Evolutionary conservation across 306 rosid species (phyloP).

Genomic region (Carpinus viminea): DNA sequence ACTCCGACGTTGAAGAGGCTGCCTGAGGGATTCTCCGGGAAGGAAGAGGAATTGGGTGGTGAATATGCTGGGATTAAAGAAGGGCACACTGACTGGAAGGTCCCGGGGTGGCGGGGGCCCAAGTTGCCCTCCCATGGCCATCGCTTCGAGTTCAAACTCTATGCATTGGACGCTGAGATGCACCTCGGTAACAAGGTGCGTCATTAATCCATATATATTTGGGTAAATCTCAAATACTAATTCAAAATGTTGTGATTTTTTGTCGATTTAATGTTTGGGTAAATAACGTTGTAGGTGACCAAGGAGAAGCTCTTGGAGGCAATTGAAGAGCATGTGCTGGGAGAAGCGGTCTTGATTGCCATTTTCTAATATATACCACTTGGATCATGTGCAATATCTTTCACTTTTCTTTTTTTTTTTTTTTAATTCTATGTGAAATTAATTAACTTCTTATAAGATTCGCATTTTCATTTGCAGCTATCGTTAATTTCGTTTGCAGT

Average conservation of each 20-base stretch:
- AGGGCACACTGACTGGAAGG: constrained; percentile 64
- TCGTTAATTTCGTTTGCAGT: too few relatives aligned
- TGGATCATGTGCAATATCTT: not conserved
- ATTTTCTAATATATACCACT: constrained; percentile 27
- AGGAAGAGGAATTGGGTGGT: constrained; percentile 51
- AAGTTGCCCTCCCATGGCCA: constrained; percentile 66
- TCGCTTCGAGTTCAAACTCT: constrained; percentile 68
- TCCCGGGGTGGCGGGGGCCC: constrained; percentile 81
- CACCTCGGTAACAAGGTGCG: constrained; percentile 70
- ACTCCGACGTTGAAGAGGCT: constrained; percentile 53
- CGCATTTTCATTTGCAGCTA: not conserved
- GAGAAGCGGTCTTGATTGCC: constrained; percentile 61
- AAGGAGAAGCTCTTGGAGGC: constrained; percentile 73
- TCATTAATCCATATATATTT: too few relatives aligned
- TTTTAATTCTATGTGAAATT: not conserved
- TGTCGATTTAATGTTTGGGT: not conserved
- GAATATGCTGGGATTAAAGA: constrained; percentile 53
- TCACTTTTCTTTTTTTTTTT: too few relatives aligned
- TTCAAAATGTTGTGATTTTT: too few relatives aligned
- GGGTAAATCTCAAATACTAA: too few relatives aligned
- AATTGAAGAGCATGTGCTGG: constrained; percentile 65
- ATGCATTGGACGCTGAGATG: constrained; percentile 66
- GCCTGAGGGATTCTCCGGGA: constrained; percentile 79
- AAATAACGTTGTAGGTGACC: constrained; percentile 44
- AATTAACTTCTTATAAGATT: too few relatives aligned